phyloP scores from a whole-genome alignment of 2,329 filamentous ascomycete genomes.

The Torrubiella hemipterigena region DNA sequence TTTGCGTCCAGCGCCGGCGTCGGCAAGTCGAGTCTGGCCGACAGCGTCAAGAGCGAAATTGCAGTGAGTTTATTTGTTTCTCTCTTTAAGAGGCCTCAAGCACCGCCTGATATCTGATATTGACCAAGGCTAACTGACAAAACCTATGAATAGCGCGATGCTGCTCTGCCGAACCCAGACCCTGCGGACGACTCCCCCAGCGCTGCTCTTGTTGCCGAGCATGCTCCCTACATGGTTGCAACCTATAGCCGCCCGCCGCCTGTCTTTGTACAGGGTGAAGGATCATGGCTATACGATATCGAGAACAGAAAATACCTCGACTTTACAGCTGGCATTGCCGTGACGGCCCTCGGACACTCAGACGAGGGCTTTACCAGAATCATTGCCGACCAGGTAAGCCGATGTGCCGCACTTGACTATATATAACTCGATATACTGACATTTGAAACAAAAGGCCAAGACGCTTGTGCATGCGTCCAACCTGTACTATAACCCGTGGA shows the following conservation, averaged over 20 bases:
- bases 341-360: constrained; percentile 85
- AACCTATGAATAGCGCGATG: constrained; percentile 14
- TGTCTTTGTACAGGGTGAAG: constrained; percentile 79
- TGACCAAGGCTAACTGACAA: neutral
- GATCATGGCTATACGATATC: constrained; percentile 80
- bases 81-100: neutral
- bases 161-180: constrained; percentile 51
- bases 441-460: constrained; percentile 35
- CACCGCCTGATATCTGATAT: neutral
- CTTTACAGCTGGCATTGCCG: constrained; percentile 91
- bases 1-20: constrained; percentile 3
- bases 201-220: constrained; percentile 59
- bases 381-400: constrained; percentile 62
- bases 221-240: constrained; percentile 83
- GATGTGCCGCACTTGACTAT: neutral
- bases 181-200: constrained; percentile 64
- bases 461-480: constrained; percentile 88
- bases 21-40: constrained; percentile 1
- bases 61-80: constrained; percentile 1
- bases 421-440: constrained; percentile 5
- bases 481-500: constrained; percentile 96
- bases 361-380: constrained; percentile 67
- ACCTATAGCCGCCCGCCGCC: constrained; percentile 86
- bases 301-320: constrained; percentile 86
- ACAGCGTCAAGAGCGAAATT: constrained; percentile 1